Conservation (phyloP, 2,329 filamentous ascomycete genomes). For the Salinomyces thailandicus region DNA sequence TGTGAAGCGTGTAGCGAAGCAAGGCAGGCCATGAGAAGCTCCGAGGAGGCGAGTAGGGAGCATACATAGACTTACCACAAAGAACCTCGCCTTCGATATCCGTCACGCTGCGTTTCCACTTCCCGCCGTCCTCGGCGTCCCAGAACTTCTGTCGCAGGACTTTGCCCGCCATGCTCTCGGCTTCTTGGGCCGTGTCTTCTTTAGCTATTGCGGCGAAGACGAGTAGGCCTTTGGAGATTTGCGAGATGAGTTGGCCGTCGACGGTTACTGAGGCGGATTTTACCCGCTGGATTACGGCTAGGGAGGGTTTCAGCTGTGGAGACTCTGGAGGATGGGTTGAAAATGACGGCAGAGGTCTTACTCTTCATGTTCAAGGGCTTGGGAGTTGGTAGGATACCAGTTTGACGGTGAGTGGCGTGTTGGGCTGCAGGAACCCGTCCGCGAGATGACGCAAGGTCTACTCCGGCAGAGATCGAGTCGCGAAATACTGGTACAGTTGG, state of each 20-base stretch:
- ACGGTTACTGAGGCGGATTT: slow-evolving; percentile 93
- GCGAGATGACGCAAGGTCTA: too few relatives aligned
- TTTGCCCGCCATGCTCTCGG: slow-evolving; percentile 71
- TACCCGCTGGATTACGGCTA: slow-evolving; percentile 87
- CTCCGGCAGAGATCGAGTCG: too few relatives aligned
- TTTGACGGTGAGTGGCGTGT: too few relatives aligned
- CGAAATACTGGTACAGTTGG: too few relatives aligned
- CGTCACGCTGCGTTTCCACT: slow-evolving; percentile 86
- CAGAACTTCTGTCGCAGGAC: slow-evolving; percentile 84
- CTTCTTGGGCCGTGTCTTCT: slow-evolving; percentile 81
- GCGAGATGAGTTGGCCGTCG: slow-evolving; percentile 78
- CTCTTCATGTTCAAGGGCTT: slow-evolving; percentile 29
- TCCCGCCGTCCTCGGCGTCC: slow-evolving; percentile 66
- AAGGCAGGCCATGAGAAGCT: neutral
- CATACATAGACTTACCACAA: slow-evolving; percentile 57
- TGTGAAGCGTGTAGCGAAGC: neutral
- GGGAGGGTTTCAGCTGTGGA: slow-evolving; percentile 1
- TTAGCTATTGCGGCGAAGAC: slow-evolving; percentile 87
- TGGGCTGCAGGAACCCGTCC: too few relatives aligned
- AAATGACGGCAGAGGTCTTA: slow-evolving; percentile 13
- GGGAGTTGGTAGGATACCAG: too few relatives aligned
- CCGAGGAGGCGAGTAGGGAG: slow-evolving; percentile 4
- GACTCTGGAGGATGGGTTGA: too few relatives aligned
- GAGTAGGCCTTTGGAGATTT: slow-evolving; percentile 79
- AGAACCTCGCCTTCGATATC: slow-evolving; percentile 87